Percentiles rank a stretch among this genome's conserved stretches.
Evolutionary conservation across 2,329 filamentous ascomycete genomes (phyloP).

Genomic region (Macroventuria anomochaeta): DNA sequence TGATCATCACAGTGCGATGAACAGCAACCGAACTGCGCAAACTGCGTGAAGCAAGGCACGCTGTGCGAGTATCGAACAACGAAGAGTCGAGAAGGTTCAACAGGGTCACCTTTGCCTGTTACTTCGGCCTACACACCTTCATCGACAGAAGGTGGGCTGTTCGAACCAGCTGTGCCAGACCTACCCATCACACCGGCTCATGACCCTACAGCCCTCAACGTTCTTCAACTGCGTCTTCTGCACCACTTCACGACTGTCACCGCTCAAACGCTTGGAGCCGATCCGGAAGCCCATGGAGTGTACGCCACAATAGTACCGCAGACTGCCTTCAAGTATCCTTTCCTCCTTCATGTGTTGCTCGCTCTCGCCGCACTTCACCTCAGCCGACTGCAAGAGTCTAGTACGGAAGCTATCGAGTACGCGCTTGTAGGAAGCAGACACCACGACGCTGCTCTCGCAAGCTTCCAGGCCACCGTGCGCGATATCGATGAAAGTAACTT

Average conservation of each 20-base stretch:
- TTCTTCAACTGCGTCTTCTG: conserved; percentile 38
- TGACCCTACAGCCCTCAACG: conserved; percentile 21
- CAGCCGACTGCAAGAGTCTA: conserved; percentile 40
- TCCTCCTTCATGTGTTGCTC: conserved; percentile 54
- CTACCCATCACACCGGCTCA: background rate
- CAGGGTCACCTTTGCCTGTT: conserved; percentile 22
- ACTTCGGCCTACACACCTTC: conserved; percentile 16
- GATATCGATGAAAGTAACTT: conserved; percentile 50
- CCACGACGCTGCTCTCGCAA: conserved; percentile 28
- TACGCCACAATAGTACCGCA: conserved; percentile 34
- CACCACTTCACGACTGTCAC: conserved; percentile 43
- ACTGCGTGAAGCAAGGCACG: conserved; percentile 41
- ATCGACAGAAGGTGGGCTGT: conserved; percentile 20
- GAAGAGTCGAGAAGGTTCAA: conserved; percentile 25
- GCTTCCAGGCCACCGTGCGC: conserved; percentile 29
- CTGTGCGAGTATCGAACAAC: conserved; percentile 34
- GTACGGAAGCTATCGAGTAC: conserved; percentile 18
- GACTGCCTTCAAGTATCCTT: conserved; percentile 51
- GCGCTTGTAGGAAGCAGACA: conserved; percentile 28
- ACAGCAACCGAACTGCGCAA: conserved; percentile 38
- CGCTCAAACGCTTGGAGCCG: conserved; percentile 29
- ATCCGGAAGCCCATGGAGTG: conserved; percentile 27
- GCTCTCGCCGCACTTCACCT: conserved; percentile 55
- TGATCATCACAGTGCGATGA: conserved; percentile 40
- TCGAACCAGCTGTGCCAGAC: conserved; percentile 9